Base-by-base conservation (phyloP, 768 basidiomycete genomes). In the Boletus eberwhitei region DNA sequence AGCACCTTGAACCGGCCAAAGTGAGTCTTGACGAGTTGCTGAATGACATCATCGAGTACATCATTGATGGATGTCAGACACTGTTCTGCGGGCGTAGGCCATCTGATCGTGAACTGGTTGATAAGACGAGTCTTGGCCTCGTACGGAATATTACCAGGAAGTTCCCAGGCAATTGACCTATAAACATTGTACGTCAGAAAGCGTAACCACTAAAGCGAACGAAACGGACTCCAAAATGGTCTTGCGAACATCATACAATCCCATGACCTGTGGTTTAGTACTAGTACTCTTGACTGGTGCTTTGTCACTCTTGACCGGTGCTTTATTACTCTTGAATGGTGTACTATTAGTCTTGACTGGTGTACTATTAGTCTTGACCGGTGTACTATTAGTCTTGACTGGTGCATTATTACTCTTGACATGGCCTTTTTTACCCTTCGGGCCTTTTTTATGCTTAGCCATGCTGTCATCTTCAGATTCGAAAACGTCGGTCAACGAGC, bases 1-100 rank as follows among this genome's bases (percentile, higher is more conserved):
- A 81, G 71, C 12, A 61, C 36, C 16, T 53, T 66, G 52, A 79
- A 81, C 5, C 71, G 70, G 3, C 72, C 72, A 54, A 82, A 84
- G 47, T 73, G 71, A 2, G 55, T 51, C 7, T 65, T 53, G 29
- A 76, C 57, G 13, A 71, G 64, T 1, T 50, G n/a, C 13, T 67
- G 54, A 5, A 76, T 54, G 13, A 71, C 47, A 35, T 70, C 58
- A 17, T 64, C 61, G 5, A 77, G 62, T 2, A 73, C 64, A 12
- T 68, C 60, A 16, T 64, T 60, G 5, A 78, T 65, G 12, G 51
- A 55, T 1, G 63, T 57, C 64, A 77, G 68, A 54, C 78, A 78
- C 12, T 55, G 52, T 8, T 64, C 37, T 0, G 73, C 66, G 1
- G 79, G 76, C 0, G 38, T 44, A 1, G 50, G 36, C 81, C 81